These are phyloP conservation scores for Pleurotus ostreatus DNA, from an alignment of 768 basidiomycete species.

Conservation along the genomic window DNA sequence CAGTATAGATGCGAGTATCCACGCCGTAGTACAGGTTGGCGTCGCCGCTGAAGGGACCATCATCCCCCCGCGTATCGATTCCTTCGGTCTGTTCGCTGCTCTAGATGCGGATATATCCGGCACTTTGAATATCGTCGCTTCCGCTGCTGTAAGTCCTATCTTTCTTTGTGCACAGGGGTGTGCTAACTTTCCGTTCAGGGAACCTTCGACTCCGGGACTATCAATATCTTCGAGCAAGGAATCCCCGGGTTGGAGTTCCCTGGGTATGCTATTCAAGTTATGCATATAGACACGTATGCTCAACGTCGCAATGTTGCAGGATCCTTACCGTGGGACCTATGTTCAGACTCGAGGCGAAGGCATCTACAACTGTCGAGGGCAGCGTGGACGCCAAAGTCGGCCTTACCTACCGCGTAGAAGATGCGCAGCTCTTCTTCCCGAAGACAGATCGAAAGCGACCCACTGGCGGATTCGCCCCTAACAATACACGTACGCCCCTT, in stretches of 20 bases:
- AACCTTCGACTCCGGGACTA: constrained; percentile 22
- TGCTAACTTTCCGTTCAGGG: constrained; percentile 14
- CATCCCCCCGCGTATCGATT: constrained; percentile 25
- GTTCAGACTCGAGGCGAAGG: constrained; percentile 29
- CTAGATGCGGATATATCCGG: constrained; percentile 25
- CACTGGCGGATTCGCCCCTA: constrained; percentile 21
- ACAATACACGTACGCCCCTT: constrained; percentile 23
- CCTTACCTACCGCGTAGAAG: constrained; percentile 25
- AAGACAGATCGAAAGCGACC: constrained; percentile 17
- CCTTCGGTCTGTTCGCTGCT: constrained; percentile 22
- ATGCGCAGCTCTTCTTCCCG: constrained; percentile 34
- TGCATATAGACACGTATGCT: neutral
- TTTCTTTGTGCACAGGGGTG: too few species aligned
- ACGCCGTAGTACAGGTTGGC: constrained; percentile 22
- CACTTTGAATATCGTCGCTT: constrained; percentile 21
- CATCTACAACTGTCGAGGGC: constrained; percentile 24
- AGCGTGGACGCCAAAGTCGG: constrained; percentile 26
- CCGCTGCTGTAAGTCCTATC: constrained; percentile 18
- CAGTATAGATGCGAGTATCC: constrained; percentile 17
- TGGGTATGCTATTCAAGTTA: constrained; percentile 17
- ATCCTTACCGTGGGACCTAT: constrained; percentile 36
- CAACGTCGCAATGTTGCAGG: constrained; percentile 12
- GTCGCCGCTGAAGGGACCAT: constrained; percentile 19
- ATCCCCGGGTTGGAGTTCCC: constrained; percentile 29
- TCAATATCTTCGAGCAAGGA: constrained; percentile 26